Percentiles rank a stretch among this genome's conserved stretches.
phyloP scores from a whole-genome alignment of 1,139 yeast genomes.

The Debaryomycetaceae sp. region DNA sequence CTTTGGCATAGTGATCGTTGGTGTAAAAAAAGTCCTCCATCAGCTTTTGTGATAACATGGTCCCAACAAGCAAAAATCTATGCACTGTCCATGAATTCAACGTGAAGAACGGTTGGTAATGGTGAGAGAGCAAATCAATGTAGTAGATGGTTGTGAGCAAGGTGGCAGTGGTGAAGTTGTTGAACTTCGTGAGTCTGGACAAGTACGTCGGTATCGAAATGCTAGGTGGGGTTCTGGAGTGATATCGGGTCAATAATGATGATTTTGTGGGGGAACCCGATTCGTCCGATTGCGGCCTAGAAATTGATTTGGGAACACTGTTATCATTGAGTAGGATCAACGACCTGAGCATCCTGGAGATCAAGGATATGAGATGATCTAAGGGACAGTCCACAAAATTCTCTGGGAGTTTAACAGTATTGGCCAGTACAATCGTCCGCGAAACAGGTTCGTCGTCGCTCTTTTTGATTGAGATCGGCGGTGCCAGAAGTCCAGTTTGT shows the following conservation, averaged over 20 bases:
- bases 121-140: constrained; percentile 76
- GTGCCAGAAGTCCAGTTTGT: constrained; percentile 1
- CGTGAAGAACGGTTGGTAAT: constrained; percentile 73
- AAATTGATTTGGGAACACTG: constrained; percentile 33
- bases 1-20: constrained; percentile 89
- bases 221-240: constrained; percentile 86
- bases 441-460: too few species aligned
- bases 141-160: constrained; percentile 79
- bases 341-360: constrained; percentile 76
- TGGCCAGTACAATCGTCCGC: constrained; percentile 1
- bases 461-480: neutral
- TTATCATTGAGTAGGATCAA: constrained; percentile 67
- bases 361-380: constrained; percentile 63
- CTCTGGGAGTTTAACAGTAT: constrained; percentile 37
- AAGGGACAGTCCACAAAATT: constrained; percentile 65
- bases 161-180: constrained; percentile 79
- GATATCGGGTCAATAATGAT: constrained; percentile 72
- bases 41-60: constrained; percentile 88
- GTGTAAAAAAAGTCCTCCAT: constrained; percentile 93
- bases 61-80: constrained; percentile 83
- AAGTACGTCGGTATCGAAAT: constrained; percentile 79
- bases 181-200: constrained; percentile 73
- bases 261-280: constrained; percentile 15
- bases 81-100: constrained; percentile 91
- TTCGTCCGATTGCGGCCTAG: constrained; percentile 18